Evolutionary conservation across 768 basidiomycete genomes (phyloP).

Genomic region (Mycena alexandri): DNA sequence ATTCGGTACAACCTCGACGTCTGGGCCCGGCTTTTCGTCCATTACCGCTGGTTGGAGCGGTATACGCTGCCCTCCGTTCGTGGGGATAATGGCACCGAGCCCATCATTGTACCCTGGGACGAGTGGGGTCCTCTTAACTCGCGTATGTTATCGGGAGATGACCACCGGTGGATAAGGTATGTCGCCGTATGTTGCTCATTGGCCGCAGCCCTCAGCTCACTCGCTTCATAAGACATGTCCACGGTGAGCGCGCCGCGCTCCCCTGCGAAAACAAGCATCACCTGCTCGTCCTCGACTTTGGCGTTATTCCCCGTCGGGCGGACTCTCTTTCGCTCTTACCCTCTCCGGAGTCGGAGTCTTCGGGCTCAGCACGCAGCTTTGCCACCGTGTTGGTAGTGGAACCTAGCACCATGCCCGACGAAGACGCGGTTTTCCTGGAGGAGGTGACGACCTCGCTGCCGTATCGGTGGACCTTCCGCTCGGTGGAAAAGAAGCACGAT

Average conservation of each 20-base stretch:
- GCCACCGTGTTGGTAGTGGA: background rate
- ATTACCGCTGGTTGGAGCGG: slow-evolving; percentile 2
- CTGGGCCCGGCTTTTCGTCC: slow-evolving; percentile 13
- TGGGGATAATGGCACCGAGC: background rate
- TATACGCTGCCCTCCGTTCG: background rate
- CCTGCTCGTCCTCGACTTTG: slow-evolving; percentile 20
- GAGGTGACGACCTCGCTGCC: slow-evolving; percentile 18
- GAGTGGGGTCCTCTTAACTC: slow-evolving; percentile 27
- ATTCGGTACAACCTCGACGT: background rate
- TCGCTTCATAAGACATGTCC: slow-evolving; percentile 13
- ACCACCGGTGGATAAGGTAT: slow-evolving; percentile 9
- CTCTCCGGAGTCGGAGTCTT: too few relatives aligned
- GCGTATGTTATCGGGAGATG: background rate
- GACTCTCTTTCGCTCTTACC: too few relatives aligned
- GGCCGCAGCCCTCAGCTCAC: background rate
- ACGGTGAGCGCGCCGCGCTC: slow-evolving; percentile 22
- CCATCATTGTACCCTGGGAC: slow-evolving; percentile 10
- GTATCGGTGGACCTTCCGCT: slow-evolving; percentile 7
- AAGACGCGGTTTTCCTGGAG: background rate
- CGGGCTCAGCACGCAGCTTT: background rate
- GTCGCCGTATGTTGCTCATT: background rate
- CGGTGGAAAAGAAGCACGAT: background rate
- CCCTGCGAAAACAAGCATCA: background rate
- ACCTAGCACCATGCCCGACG: background rate
- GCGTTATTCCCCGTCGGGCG: background rate